Conservation (phyloP, 2,329 filamentous ascomycete genomes). For the Colletotrichum aenigma region DNA sequence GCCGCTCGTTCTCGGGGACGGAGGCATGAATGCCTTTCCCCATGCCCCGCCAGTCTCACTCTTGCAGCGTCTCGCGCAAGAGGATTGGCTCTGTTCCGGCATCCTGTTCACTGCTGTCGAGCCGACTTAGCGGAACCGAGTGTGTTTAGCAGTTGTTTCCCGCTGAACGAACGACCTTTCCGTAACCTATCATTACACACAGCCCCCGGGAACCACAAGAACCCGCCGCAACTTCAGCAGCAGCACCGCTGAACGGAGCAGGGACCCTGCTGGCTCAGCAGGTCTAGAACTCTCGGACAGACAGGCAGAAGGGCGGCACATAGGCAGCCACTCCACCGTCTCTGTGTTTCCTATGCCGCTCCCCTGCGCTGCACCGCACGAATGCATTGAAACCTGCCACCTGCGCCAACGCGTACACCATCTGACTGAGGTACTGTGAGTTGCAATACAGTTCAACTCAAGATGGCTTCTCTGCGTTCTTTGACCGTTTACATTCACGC, state of each 20-base stretch:
- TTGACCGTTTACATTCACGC: background rate
- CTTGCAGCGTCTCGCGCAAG: conserved; percentile 1
- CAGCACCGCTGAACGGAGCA: background rate
- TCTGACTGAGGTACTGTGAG: conserved; percentile 1
- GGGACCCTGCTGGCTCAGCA: background rate
- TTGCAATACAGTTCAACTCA: background rate
- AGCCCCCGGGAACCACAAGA: background rate
- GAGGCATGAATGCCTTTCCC: background rate
- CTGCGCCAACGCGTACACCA: background rate
- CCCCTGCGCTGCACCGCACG: background rate
- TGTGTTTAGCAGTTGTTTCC: background rate
- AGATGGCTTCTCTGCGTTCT: background rate
- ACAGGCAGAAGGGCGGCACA: background rate
- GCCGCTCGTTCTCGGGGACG: background rate
- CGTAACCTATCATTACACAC: background rate
- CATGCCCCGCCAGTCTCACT: background rate
- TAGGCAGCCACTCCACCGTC: background rate
- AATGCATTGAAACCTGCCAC: conserved; percentile 13
- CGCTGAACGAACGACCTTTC: background rate
- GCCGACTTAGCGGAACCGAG: background rate
- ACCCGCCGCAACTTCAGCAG: background rate
- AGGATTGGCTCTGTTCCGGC: background rate
- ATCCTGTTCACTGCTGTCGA: background rate
- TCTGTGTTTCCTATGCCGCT: background rate
- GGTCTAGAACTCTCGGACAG: conserved; percentile 2